Conservation (phyloP, 352 stramenopile species). For the Peronosclerospora sorghi region DNA sequence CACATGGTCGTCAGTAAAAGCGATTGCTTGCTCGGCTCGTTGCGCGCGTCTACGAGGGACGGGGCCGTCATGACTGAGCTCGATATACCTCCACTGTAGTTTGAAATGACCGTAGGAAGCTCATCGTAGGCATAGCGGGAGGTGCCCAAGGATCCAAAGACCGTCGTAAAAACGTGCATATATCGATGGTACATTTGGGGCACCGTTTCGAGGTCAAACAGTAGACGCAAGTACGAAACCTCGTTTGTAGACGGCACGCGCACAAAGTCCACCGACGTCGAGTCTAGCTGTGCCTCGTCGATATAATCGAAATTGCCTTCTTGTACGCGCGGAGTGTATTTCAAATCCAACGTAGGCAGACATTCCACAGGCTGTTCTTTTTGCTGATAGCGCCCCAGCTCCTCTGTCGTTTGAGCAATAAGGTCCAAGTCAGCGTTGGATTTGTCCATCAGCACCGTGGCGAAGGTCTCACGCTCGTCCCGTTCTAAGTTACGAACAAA, state of each 20-base stretch:
- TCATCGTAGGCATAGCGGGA: conserved; percentile 52
- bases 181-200: conserved; percentile 56
- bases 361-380: conserved; percentile 57
- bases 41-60: conserved; percentile 35
- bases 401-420: conserved; percentile 29
- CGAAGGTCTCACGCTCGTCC: conserved; percentile 36
- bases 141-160: conserved; percentile 67
- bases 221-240: conserved; percentile 67
- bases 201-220: conserved; percentile 45
- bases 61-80: conserved; percentile 41
- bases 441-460: conserved; percentile 26
- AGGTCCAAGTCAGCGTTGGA: conserved; percentile 45
- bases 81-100: conserved; percentile 67
- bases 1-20: conserved; percentile 58
- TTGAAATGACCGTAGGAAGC: conserved; percentile 61
- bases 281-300: conserved; percentile 25
- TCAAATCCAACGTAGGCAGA: conserved; percentile 57
- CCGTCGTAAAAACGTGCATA: conserved; percentile 54
- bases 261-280: conserved; percentile 39
- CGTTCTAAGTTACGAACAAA: conserved; percentile 54
- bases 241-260: conserved; percentile 72
- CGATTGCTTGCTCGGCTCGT: conserved; percentile 35
- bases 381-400: conserved; percentile 58
- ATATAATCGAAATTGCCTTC: conserved; percentile 42
- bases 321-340: conserved; percentile 45